These are phyloP conservation scores for Clitocybe nebularis DNA, from an alignment of 1,284 basidiomycete genomes.

Conservation along the genomic window DNA sequence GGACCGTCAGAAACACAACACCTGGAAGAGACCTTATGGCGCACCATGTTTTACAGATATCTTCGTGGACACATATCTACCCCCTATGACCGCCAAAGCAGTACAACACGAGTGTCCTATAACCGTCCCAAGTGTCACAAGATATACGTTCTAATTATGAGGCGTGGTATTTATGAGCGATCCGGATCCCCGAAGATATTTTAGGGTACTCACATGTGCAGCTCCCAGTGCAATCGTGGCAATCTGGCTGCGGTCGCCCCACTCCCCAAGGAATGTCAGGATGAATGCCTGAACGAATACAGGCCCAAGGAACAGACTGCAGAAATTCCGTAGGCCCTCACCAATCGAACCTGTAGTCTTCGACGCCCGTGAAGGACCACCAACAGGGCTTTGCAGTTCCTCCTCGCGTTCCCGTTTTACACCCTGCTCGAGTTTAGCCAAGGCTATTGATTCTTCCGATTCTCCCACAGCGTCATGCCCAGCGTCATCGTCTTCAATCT, in stretches of 20 bases:
- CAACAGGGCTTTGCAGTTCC: neutral
- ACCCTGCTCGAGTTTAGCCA: conserved; percentile 64
- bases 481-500: conserved; percentile 73
- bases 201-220: conserved; percentile 74
- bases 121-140: conserved; percentile 89
- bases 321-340: conserved; percentile 80
- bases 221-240: conserved; percentile 96
- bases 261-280: conserved; percentile 95
- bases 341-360: conserved; percentile 8
- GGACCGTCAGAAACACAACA: conserved; percentile 1
- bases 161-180: conserved; percentile 5
- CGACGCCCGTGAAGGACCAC: neutral
- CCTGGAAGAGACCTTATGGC: conserved; percentile 26
- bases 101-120: conserved; percentile 90
- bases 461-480: conserved; percentile 39
- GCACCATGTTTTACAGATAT: conserved; percentile 92
- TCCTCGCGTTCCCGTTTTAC: neutral
- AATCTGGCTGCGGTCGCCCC: conserved; percentile 97
- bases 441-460: conserved; percentile 35
- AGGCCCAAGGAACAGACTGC: conserved; percentile 81
- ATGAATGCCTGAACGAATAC: conserved; percentile 96
- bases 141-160: conserved; percentile 48
- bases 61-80: conserved; percentile 88
- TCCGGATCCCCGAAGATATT: conserved; percentile 9
- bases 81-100: conserved; percentile 84